Evolutionary conservation across 768 basidiomycete genomes (phyloP), one percentile per base, ranked within the genome.

Genomic region (Termitomyces sp.): DNA sequence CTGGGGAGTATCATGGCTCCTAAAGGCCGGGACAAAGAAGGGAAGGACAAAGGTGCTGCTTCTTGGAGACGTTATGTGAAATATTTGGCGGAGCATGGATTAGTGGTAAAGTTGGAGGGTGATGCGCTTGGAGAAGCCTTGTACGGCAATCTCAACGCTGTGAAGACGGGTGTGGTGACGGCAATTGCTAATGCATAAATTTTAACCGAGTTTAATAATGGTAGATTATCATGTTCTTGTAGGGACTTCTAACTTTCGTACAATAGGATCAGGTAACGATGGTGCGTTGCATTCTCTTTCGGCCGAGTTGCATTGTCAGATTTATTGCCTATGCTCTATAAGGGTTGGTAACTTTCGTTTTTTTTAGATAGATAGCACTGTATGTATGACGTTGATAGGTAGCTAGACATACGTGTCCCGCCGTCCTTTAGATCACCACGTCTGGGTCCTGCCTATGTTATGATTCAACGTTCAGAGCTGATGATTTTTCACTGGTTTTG

Each of bases 21-120:
- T 36, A 45, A 57, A 38, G 45, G 29, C 12, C n/a, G 4, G 32
- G 42, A 17, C 2, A 52, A 60, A 25, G 70, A 63, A 17, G 68
- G 62, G 42, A 71, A 71, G 14, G 77, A 75, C 9, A 80, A 74
- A 66, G 84, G 83, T 5, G 75, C 71, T 10, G 84, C 76, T 47
- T 81, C 83, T 25, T 90, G 88, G 89, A 75, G 75, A 63, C 76
- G 86, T 62, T 89, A 86, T 68, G 81, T 81, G 29, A 71, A 83
- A 56, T 89, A 80, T 70, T 66, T 90, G 68, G 69, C 72, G 12
- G 79, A 82, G 34, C 73, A 77, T 14, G 81, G 77, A 38, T 70
- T 87, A 68, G 87, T 90, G 17, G 67, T 86, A 36, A 75, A 70
- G 45, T 73, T 88, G 36, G 68, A 68, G 51, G 73, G 85, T 66